A percentile compares a stretch with the other conserved stretches of the same genome.
Evolutionary conservation across 2,329 filamentous ascomycete genomes (phyloP).

Genomic region (Lecanicillium sp.): DNA sequence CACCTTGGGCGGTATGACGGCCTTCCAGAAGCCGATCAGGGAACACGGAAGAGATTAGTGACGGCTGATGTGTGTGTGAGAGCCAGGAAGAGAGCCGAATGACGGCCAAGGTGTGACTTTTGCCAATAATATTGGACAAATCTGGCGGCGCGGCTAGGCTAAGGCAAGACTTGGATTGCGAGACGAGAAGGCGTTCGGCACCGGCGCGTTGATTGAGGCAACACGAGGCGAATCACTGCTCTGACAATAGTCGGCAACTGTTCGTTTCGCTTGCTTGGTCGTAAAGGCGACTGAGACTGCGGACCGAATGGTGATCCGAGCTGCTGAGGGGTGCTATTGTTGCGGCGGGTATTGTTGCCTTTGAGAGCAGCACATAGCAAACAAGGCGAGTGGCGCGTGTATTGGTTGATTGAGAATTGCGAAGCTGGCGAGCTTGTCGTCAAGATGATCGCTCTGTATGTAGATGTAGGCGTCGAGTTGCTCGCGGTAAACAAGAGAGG

Average conservation of each 20-base stretch:
- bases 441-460: too few relatives aligned
- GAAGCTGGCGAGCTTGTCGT: too few relatives aligned
- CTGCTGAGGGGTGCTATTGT: conserved; percentile 5
- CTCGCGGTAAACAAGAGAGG: neutral
- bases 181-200: conserved; percentile 28
- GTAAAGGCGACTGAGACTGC: conserved; percentile 7
- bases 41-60: conserved; percentile 16
- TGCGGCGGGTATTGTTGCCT: neutral
- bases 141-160: conserved; percentile 24
- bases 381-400: conserved; percentile 1
- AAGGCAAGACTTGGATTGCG: conserved; percentile 23
- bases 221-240: conserved; percentile 28
- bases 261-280: conserved; percentile 8
- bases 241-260: conserved; percentile 20
- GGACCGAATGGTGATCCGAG: conserved; percentile 10
- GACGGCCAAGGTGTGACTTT: conserved; percentile 27
- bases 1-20: conserved; percentile 28
- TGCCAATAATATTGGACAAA: conserved; percentile 31
- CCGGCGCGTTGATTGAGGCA: conserved; percentile 27
- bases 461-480: conserved; percentile 10
- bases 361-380: conserved; percentile 2
- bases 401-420: too few relatives aligned
- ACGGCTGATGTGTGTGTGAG: conserved; percentile 20
- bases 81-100: conserved; percentile 26
- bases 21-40: conserved; percentile 15